Percentiles rank a stretch among this genome's conserved stretches.
Evolutionary conservation across 306 rosid species (phyloP).

Genomic region (Trifolium pratense): DNA sequence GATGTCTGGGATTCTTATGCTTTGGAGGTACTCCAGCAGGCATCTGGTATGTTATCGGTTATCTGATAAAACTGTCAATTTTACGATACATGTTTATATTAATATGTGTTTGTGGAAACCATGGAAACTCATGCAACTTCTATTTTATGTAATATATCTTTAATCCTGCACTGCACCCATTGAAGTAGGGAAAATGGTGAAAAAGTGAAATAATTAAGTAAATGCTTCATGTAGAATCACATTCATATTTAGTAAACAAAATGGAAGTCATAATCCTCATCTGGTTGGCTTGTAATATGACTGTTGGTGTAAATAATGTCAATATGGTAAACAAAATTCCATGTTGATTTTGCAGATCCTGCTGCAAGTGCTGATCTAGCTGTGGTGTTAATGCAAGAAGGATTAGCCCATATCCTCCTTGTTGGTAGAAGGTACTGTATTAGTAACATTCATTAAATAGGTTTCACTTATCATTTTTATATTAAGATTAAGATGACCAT

Average conservation of each 20-base stretch:
- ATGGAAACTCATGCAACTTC: no score
- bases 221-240: no score
- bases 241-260: no score
- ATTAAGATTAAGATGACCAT: conserved; percentile 11
- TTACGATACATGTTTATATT: background rate
- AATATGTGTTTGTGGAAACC: no score
- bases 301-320: background rate
- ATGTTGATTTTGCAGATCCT: conserved; percentile 69
- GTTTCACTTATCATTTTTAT: conserved; percentile 7
- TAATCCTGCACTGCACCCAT: no score
- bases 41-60: conserved; percentile 68
- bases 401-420: conserved; percentile 89
- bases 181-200: no score
- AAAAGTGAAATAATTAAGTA: no score
- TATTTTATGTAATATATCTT: no score
- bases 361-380: conserved; percentile 96
- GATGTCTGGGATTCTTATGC: conserved; percentile 91
- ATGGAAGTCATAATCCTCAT: no score
- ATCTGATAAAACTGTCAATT: conserved; percentile 13
- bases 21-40: conserved; percentile 80
- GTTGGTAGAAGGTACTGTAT: conserved; percentile 90
- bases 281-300: no score
- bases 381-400: conserved; percentile 99
- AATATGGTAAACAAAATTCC: background rate
- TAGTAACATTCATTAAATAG: conserved; percentile 7